Conservation (phyloP, 495 filamentous ascomycete species). For the Trichoderma orchidacearum region DNA sequence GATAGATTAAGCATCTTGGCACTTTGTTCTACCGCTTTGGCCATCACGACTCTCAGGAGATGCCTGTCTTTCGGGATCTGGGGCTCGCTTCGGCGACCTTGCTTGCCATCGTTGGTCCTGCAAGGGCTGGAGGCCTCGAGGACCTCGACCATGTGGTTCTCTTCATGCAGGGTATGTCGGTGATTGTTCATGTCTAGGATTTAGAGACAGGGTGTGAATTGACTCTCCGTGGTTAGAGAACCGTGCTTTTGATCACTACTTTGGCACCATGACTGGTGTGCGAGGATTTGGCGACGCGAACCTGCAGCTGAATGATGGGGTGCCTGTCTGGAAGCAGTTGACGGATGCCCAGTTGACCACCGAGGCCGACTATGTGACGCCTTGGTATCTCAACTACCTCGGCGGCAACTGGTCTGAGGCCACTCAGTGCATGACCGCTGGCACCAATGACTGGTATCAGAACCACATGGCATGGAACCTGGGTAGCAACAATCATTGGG, state of each 20-base stretch:
- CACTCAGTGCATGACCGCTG: slow-evolving; percentile 41
- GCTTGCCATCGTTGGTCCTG: slow-evolving; percentile 8
- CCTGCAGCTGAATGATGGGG: slow-evolving; percentile 35
- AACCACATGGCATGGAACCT: slow-evolving; percentile 38
- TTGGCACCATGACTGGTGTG: slow-evolving; percentile 41
- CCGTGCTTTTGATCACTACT: slow-evolving; percentile 28
- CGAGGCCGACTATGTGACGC: slow-evolving; percentile 21
- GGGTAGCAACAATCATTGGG: slow-evolving; percentile 39
- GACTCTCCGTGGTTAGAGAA: no score
- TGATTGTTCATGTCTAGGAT: background rate
- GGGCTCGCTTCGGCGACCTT: background rate
- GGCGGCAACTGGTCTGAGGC: slow-evolving; percentile 31
- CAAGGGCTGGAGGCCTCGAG: slow-evolving; percentile 24
- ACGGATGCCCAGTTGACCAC: slow-evolving; percentile 9
- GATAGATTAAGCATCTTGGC: background rate
- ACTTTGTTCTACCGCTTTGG: background rate
- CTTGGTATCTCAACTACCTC: slow-evolving; percentile 40
- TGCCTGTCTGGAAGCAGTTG: slow-evolving; percentile 33
- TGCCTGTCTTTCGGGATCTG: background rate
- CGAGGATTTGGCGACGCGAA: slow-evolving; percentile 45
- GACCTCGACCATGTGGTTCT: slow-evolving; percentile 45
- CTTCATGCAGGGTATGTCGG: slow-evolving; percentile 41
- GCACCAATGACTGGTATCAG: slow-evolving; percentile 33
- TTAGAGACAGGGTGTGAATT: no score
- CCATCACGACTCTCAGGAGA: background rate